Conservation (phyloP, 164 flowering plant species). For the Kalanchoe fedtschenkoi region DNA sequence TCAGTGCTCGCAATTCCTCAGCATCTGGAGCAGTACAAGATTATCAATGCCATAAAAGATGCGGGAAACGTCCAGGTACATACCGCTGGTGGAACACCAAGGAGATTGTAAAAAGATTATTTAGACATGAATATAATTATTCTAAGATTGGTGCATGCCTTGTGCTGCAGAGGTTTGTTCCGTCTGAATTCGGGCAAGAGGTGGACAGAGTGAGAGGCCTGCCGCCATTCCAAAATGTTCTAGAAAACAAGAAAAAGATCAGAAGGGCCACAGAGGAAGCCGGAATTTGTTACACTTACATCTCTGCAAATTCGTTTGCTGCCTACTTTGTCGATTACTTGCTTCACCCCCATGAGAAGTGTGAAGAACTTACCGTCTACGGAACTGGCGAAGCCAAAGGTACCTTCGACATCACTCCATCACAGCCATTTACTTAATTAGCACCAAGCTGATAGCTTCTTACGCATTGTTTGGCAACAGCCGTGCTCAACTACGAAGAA, state of each 20-base stretch:
- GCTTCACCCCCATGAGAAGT: constrained; percentile 15
- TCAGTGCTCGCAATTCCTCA: constrained; percentile 18
- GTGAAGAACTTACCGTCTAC: constrained; percentile 16
- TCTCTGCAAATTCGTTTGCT: constrained; percentile 22
- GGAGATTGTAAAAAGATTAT: no score
- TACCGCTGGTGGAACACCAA: no score
- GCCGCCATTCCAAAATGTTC: constrained; percentile 18
- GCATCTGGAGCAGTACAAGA: constrained; percentile 20
- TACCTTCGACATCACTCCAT: background rate
- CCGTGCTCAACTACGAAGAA: constrained; percentile 19
- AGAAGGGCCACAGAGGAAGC: constrained; percentile 26
- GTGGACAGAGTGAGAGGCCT: constrained; percentile 21
- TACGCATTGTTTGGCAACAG: no score
- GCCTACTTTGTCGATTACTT: constrained; percentile 21
- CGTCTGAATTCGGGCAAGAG: constrained; percentile 29
- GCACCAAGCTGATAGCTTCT: no score
- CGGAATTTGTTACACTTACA: constrained; percentile 22
- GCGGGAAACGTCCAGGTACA: constrained; percentile 17
- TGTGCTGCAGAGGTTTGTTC: constrained; percentile 22
- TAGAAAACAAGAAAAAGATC: constrained; percentile 20
- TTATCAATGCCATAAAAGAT: constrained; percentile 16
- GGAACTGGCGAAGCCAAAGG: constrained; percentile 29
- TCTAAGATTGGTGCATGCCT: background rate
- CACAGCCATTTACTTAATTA: no score
- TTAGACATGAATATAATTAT: background rate